phyloP scores from a whole-genome alignment of 202 grass and related monocot genomes.

The Panicum hallii region DNA sequence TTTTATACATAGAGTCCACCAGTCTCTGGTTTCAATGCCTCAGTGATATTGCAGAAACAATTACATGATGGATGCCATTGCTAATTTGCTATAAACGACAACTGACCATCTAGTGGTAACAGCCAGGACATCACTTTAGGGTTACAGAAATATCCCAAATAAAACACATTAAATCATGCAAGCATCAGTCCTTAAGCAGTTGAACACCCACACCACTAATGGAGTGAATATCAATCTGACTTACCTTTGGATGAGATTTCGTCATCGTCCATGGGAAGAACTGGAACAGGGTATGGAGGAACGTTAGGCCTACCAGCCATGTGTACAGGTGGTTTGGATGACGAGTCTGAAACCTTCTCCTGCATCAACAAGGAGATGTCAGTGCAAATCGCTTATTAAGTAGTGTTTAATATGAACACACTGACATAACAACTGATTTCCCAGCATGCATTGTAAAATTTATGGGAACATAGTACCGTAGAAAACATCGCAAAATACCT shows the following conservation, averaged over 20 bases:
- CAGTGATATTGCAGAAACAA: conserved; percentile 12
- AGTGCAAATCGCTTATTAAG: conserved; percentile 29
- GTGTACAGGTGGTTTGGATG: conserved; percentile 73
- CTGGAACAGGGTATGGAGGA: conserved; percentile 69
- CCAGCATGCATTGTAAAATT: not conserved
- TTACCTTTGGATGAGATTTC: conserved; percentile 84
- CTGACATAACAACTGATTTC: not conserved
- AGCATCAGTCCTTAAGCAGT: not conserved
- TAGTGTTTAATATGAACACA: conserved; percentile 14
- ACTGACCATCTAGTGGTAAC: not conserved
- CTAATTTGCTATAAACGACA: not conserved
- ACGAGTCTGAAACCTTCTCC: conserved; percentile 94
- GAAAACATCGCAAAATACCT: conserved; percentile 53
- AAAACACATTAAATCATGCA: not conserved
- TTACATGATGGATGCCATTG: conserved; percentile 18
- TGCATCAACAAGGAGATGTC: conserved; percentile 41
- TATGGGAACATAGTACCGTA: not conserved
- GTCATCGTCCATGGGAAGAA: conserved; percentile 77
- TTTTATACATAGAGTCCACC: conserved; percentile 19
- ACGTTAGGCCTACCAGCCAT: conserved; percentile 69
- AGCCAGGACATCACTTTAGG: conserved; percentile 19
- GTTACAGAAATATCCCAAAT: conserved; percentile 1
- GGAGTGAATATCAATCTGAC: not conserved
- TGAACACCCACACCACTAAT: not conserved
- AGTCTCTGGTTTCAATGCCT: not conserved